Conservation (phyloP, 192 early-diverging fungal species). For the Linnemannia hyalina region DNA sequence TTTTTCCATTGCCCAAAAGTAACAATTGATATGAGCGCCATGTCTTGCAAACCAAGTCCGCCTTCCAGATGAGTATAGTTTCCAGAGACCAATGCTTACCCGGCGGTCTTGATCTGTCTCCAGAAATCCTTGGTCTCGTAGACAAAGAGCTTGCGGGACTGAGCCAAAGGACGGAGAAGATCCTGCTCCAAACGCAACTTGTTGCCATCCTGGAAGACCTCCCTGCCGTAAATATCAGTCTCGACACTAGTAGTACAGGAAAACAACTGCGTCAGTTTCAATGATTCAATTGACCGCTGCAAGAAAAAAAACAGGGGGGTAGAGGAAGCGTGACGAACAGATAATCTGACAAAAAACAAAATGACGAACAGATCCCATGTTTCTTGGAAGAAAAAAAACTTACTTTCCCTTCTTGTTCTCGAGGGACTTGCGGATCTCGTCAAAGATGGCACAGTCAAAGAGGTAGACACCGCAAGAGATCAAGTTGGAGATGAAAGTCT, state of each 20-base stretch:
- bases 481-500: conserved; percentile 93
- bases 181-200: conserved; percentile 95
- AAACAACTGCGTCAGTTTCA: conserved; percentile 6
- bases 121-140: conserved; percentile 91
- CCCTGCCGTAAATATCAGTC: conserved; percentile 52
- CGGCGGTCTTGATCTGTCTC: conserved; percentile 97
- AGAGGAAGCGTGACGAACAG: not conserved
- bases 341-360: conserved; percentile 29
- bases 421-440: conserved; percentile 84
- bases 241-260: conserved; percentile 41
- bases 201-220: conserved; percentile 63
- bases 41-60: not conserved
- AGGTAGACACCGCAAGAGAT: conserved; percentile 97
- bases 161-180: conserved; percentile 87
- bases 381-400: conserved; percentile 5
- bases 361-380: conserved; percentile 13
- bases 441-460: conserved; percentile 91
- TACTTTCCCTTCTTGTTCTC: conserved; percentile 73
- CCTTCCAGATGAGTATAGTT: not conserved
- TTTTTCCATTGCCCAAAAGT: too few species aligned
- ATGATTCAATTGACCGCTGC: not conserved
- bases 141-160: conserved; percentile 87
- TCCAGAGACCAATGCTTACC: conserved; percentile 50
- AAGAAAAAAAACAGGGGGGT: not conserved
- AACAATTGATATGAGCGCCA: not conserved